Evolutionary conservation across 768 basidiomycete species (phyloP).

Genomic region (Rickenella mellea): DNA sequence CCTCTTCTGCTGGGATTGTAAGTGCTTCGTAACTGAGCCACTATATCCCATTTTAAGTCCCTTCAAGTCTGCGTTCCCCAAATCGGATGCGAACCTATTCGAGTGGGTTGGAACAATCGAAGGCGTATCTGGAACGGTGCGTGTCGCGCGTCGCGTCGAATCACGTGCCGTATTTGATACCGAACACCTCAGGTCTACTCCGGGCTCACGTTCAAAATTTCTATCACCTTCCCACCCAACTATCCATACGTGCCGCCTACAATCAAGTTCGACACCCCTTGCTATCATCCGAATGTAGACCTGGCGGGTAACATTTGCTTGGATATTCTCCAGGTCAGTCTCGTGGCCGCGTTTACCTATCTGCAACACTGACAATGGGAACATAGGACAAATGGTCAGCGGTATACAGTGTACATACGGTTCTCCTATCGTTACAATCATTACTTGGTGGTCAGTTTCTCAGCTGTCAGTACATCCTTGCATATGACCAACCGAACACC

Average conservation of each 20-base stretch:
- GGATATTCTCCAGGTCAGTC: constrained; percentile 72
- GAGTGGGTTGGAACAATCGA: constrained; percentile 89
- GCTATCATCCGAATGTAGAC: constrained; percentile 89
- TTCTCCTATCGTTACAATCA: constrained; percentile 80
- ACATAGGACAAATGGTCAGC: constrained; percentile 86
- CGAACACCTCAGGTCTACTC: constrained; percentile 50
- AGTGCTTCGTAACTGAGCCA: constrained; percentile 17
- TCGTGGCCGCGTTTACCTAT: neutral
- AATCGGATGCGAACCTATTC: constrained; percentile 76
- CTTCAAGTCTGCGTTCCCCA: constrained; percentile 78
- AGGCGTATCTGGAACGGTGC: constrained; percentile 66
- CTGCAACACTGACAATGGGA: neutral
- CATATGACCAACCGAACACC: neutral
- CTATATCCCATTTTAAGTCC: neutral
- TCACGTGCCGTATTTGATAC: neutral
- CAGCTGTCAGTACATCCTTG: neutral
- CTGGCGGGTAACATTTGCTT: constrained; percentile 73
- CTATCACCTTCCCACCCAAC: constrained; percentile 76
- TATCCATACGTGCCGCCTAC: constrained; percentile 82
- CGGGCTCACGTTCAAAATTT: constrained; percentile 73
- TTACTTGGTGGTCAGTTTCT: constrained; percentile 68
- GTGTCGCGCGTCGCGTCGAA: constrained; percentile 16
- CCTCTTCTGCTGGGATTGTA: constrained; percentile 81
- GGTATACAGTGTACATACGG: constrained; percentile 85
- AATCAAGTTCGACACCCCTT: constrained; percentile 83